Base-by-base conservation (phyloP, 2,329 filamentous ascomycete species). In the Fusarium tricinctum region DNA sequence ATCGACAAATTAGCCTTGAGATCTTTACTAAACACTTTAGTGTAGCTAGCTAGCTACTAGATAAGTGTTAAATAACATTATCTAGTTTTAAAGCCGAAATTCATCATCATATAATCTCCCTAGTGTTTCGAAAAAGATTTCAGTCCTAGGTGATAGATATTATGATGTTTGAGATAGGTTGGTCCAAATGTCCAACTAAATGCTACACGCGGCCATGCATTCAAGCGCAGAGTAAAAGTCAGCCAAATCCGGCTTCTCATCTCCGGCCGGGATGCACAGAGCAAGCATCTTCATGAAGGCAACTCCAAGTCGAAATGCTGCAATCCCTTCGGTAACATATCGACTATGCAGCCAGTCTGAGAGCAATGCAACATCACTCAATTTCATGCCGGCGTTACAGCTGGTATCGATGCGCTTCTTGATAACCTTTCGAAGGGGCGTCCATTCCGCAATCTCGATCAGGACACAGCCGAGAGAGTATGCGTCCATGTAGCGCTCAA, bases 371-470 rank as follows among this genome's bases (percentile, higher is more conserved):
- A 51, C 26, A n/a, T 32, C 35, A n/a, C 6, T 1, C 10, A 51
- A 51, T n/a, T 4, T 42, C 2, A 30, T 35, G 14, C 23, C 23
- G 15, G 6, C 15, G 35, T 14, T 10, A n/a, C 13, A 8, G 35
- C 23, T 42, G 23, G 17, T 14, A 6, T 51, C 35, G 13, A 51
- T 5, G 8, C 35, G 48, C 19, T 51, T 51, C 19, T 32, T 51
- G 19, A 51, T 7, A n/a, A 51, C 28, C 0, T 42, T 51, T 22
- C 35, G n/a, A 15, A 51, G 48, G n/a, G 48, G 26, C 2, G 48
- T 15, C 48, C 26, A 51, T 32, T 51, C 48, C 20, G 48, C 48
- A 9, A 42, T 51, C 35, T 51, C 48, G 15, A 51, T 22, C 23
- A 51, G 19, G 20, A 51, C 14, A 3, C 48, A 42, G n/a, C 48